These are phyloP conservation scores for Psophocarpus tetragonolobus DNA, from an alignment of 306 rosid species.

Conservation along the genomic window DNA sequence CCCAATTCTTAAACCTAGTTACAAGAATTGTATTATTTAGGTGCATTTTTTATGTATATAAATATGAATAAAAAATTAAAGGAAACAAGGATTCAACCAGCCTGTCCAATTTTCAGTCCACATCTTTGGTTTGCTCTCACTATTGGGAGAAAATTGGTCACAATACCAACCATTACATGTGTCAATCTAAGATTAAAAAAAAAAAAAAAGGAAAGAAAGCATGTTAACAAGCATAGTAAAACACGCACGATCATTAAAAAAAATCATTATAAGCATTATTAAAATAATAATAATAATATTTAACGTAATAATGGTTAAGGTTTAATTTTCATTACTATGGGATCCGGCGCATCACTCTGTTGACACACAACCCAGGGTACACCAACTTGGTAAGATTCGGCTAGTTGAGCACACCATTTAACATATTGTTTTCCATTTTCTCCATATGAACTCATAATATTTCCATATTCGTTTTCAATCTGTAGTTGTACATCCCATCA, in stretches of 20 bases:
- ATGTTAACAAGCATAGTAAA: no score
- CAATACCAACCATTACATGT: conserved; percentile 32
- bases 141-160: conserved; percentile 27
- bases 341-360: conserved; percentile 41
- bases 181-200: conserved; percentile 4
- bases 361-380: conserved; percentile 49
- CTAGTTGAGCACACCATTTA: conserved; percentile 44
- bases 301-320: no score
- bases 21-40: neutral
- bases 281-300: neutral
- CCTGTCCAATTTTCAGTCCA: no score
- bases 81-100: neutral
- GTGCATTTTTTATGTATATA: neutral
- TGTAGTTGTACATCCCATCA: neutral
- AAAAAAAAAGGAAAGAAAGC: neutral
- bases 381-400: conserved; percentile 31
- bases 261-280: neutral
- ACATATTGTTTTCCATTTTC: conserved; percentile 29
- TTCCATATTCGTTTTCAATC: conserved; percentile 54
- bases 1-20: conserved; percentile 45
- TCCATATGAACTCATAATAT: conserved; percentile 36
- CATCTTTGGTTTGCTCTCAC: conserved; percentile 15
- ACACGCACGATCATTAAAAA: no score
- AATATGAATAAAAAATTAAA: neutral
- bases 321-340: conserved; percentile 32